Evolutionary conservation across 2,329 filamentous ascomycete genomes (phyloP).

Genomic region (Canariomyces notabilis): DNA sequence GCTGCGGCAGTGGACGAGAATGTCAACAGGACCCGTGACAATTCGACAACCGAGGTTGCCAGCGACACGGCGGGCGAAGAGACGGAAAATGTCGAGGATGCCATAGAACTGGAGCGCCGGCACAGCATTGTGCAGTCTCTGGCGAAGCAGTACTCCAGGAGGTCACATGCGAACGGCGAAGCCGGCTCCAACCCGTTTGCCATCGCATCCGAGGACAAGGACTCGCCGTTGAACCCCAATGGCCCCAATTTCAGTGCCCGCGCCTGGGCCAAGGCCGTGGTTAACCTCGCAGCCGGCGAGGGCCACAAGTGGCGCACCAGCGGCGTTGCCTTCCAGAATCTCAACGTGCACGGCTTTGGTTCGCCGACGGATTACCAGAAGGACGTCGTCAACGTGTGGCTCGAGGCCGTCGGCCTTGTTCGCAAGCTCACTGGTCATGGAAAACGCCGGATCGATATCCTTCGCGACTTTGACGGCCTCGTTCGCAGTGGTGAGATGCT

Average conservation of each 20-base stretch:
- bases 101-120: conserved; percentile 45
- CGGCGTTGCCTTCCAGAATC: conserved; percentile 61
- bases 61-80: conserved; percentile 31
- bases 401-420: conserved; percentile 42
- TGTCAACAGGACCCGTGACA: conserved; percentile 31
- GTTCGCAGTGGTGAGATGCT: conserved; percentile 70
- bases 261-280: conserved; percentile 56
- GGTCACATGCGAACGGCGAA: conserved; percentile 33
- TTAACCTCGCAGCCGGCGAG: conserved; percentile 46
- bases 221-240: conserved; percentile 45
- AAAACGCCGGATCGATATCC: conserved; percentile 59
- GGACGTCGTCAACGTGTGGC: conserved; percentile 57
- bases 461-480: conserved; percentile 62
- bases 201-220: conserved; percentile 30
- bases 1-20: conserved; percentile 22
- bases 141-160: conserved; percentile 50
- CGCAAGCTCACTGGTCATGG: conserved; percentile 47
- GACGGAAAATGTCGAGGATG: conserved; percentile 35
- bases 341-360: conserved; percentile 65
- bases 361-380: conserved; percentile 66
- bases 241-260: conserved; percentile 47
- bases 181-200: conserved; percentile 46
- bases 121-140: conserved; percentile 50
- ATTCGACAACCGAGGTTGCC: conserved; percentile 36
- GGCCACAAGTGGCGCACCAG: conserved; percentile 55